These are phyloP conservation scores for Balansia obtecta DNA, from an alignment of 2,329 filamentous ascomycete species.

Conservation along the genomic window DNA sequence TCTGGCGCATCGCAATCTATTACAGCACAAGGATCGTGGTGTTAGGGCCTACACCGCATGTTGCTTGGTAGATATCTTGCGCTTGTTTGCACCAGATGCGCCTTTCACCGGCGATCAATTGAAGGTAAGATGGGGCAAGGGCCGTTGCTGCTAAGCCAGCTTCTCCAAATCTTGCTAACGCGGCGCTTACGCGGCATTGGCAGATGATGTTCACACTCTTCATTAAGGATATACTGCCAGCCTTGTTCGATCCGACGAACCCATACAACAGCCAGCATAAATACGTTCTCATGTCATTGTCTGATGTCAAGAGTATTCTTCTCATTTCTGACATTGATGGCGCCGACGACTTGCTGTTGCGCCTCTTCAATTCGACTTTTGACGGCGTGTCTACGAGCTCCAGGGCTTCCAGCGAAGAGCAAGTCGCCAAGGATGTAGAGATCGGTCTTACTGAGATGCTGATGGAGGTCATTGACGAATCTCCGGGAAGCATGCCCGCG, in stretches of 20 bases:
- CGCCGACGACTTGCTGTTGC: conserved; percentile 64
- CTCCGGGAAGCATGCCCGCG: conserved; percentile 54
- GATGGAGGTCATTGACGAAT: conserved; percentile 77
- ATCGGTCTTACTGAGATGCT: conserved; percentile 83
- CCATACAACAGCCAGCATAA: conserved; percentile 90
- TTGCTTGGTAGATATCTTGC: conserved; percentile 86
- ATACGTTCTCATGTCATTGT: conserved; percentile 77
- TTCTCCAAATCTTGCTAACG: conserved; percentile 3
- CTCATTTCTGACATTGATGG: conserved; percentile 80
- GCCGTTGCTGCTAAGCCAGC: conserved; percentile 10
- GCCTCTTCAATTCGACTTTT: conserved; percentile 81
- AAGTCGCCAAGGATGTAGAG: conserved; percentile 85
- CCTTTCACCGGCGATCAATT: conserved; percentile 84
- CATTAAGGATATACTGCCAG: conserved; percentile 69
- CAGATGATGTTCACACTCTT: conserved; percentile 91
- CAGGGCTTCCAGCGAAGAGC: conserved; percentile 63
- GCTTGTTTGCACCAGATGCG: conserved; percentile 86
- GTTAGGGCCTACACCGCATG: conserved; percentile 81
- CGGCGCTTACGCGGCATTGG: background rate
- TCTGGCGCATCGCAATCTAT: conserved; percentile 66
- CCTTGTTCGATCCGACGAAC: conserved; percentile 73
- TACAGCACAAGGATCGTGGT: conserved; percentile 86
- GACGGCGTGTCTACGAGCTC: conserved; percentile 76
- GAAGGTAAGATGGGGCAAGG: conserved; percentile 47
- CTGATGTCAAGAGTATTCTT: conserved; percentile 89